A percentile compares a stretch with the other conserved stretches of the same genome.
Evolutionary conservation across 2,329 filamentous ascomycete genomes (phyloP).

Genomic region (Scytalidium sp.): DNA sequence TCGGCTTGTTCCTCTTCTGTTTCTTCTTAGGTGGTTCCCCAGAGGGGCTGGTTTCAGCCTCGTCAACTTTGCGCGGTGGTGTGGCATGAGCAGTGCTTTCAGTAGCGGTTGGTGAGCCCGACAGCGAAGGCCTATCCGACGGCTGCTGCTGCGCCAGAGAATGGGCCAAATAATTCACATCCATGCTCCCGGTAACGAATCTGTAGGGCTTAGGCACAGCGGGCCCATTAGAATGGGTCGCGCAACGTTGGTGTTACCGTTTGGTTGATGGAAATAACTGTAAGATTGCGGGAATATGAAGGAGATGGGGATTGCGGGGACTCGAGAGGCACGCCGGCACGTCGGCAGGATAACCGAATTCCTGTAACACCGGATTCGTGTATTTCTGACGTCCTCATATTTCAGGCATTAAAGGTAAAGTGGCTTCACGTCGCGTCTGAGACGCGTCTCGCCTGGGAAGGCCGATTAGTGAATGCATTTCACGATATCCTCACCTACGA

Average conservation of each 20-base stretch:
- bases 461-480: too few species aligned
- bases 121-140: background rate
- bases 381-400: background rate
- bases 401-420: background rate
- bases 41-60: slow-evolving; percentile 2
- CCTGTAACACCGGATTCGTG: too few species aligned
- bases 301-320: slow-evolving; percentile 3
- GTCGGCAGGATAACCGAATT: too few species aligned
- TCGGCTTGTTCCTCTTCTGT: slow-evolving; percentile 83
- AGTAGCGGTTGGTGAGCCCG: slow-evolving; percentile 15
- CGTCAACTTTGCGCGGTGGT: slow-evolving; percentile 9
- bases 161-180: background rate
- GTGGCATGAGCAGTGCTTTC: slow-evolving; percentile 13
- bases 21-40: slow-evolving; percentile 49
- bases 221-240: background rate
- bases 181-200: background rate
- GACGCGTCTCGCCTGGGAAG: background rate
- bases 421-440: background rate
- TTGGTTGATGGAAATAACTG: slow-evolving; percentile 29
- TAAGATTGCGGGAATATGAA: slow-evolving; percentile 16
- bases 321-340: background rate
- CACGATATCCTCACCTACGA: too few species aligned
- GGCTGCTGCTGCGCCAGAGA: background rate
- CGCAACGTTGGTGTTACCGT: background rate
- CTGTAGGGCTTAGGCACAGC: background rate